Evolutionary conservation across 129 eudicot genomes (phyloP), one percentile per base, ranked within the genome.

Genomic region (Sambucus nigra): DNA sequence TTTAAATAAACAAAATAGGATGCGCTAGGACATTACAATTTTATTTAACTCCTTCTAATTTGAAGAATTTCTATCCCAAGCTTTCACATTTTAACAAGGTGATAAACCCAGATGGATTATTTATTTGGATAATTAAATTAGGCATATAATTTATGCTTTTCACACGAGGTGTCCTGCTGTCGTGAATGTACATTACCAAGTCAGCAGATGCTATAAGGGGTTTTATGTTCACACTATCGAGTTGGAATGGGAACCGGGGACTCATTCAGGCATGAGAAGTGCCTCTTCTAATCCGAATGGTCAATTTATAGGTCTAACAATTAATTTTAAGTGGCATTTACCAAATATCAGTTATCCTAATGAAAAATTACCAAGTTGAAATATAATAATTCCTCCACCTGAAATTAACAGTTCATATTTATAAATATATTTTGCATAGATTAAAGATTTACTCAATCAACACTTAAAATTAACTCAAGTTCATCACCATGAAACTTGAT

Each of bases 241-340:
- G 14, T 42, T 11, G 22, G 5, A 6, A 20, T 9, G 19, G 0
- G 0, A 9, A 55, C 1, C 23, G 8, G 7, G n/a, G 12, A 35
- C 12, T 35, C 42, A 35, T 35, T 35, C 13, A 23, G 47, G 63
- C 63, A 41, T 42, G 63, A 9, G 28, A 41, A 58, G 15, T 28
- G 63, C 63, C 25, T 6, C 38, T 15, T 25, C 35, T n/a, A 23
- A 0, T 50, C 41, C 11, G n/a, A n/a, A n/a, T n/a, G n/a, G n/a
- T n/a, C n/a, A n/a, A n/a, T n/a, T n/a, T n/a, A n/a, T n/a, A n/a
- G n/a, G n/a, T n/a, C n/a, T n/a, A n/a, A n/a, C n/a, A n/a, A n/a
- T n/a, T n/a, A n/a, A n/a, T n/a, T n/a, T n/a, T n/a, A n/a, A n/a
- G n/a, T n/a, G n/a, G n/a, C n/a, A n/a, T n/a, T n/a, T n/a, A n/a